Evolutionary conservation across 345 rosid species (phyloP).

Genomic region (Erodium maritimum): DNA sequence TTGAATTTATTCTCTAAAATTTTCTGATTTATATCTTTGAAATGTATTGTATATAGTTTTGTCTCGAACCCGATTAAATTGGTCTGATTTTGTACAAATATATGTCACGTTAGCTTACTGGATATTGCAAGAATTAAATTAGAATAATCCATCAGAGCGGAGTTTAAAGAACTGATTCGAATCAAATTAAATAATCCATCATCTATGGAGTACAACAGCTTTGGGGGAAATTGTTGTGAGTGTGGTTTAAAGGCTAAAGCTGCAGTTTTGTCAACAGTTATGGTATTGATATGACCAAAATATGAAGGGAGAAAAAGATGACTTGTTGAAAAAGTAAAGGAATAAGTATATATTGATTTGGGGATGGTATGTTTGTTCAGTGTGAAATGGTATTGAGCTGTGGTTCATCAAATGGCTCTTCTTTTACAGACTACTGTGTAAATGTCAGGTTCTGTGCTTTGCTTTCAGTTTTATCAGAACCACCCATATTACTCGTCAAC

Average conservation of each 20-base stretch:
- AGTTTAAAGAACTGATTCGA: too few relatives aligned
- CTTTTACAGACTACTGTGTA: not conserved
- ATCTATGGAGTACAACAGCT: too few relatives aligned
- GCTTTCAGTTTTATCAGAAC: not conserved
- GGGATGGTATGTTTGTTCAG: not conserved
- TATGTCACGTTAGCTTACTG: too few relatives aligned
- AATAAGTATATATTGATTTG: not conserved
- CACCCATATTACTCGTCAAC: too few relatives aligned
- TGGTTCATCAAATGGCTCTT: not conserved
- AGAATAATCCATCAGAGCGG: too few relatives aligned
- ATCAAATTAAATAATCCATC: too few relatives aligned
- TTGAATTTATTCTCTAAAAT: too few relatives aligned
- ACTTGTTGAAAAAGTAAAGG: not conserved
- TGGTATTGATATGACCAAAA: not conserved
- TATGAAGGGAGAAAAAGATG: not conserved
- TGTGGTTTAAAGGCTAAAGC: not conserved
- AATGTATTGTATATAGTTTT: too few relatives aligned
- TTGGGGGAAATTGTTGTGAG: not conserved
- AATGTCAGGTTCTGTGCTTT: not conserved
- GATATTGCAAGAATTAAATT: too few relatives aligned
- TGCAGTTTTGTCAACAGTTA: not conserved
- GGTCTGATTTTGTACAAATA: too few relatives aligned
- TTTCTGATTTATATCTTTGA: too few relatives aligned
- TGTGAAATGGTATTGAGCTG: not conserved
- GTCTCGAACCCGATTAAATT: too few relatives aligned